Evolutionary conservation across 495 filamentous ascomycete genomes (phyloP).

Genomic region (Echria macrotheca): DNA sequence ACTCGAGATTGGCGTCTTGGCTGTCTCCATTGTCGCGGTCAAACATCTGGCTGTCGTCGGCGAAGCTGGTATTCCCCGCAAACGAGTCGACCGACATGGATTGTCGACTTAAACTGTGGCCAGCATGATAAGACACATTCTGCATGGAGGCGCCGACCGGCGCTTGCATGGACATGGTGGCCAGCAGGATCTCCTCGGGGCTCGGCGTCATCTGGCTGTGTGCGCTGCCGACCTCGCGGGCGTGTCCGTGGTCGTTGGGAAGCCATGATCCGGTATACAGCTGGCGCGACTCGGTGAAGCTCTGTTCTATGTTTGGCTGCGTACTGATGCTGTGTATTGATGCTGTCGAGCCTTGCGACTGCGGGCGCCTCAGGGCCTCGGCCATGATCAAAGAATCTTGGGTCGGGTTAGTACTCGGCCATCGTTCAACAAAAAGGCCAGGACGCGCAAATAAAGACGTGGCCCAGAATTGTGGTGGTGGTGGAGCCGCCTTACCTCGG

Average conservation of each 20-base stretch:
- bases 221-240: constrained; percentile 29
- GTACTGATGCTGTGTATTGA: constrained; percentile 67
- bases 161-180: constrained; percentile 47
- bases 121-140: constrained; percentile 41
- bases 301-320: constrained; percentile 59
- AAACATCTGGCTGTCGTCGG: constrained; percentile 62
- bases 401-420: constrained; percentile 13
- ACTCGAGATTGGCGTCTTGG: too few species aligned
- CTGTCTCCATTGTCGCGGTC: constrained; percentile 62
- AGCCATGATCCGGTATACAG: constrained; percentile 53
- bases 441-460: neutral
- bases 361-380: constrained; percentile 55
- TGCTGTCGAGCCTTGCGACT: constrained; percentile 80
- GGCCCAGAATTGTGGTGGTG: constrained; percentile 1
- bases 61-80: constrained; percentile 53
- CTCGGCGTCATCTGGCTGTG: constrained; percentile 45
- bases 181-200: constrained; percentile 65
- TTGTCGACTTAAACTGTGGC: constrained; percentile 48
- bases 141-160: constrained; percentile 47
- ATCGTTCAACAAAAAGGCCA: neutral
- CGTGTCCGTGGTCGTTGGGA: constrained; percentile 44
- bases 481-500: constrained; percentile 25
- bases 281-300: constrained; percentile 45
- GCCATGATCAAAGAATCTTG: constrained; percentile 28
- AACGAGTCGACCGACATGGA: constrained; percentile 48